phyloP scores from a whole-genome alignment of 2,329 filamentous ascomycete species.

The Dryadomyces quercus-mongolicae region DNA sequence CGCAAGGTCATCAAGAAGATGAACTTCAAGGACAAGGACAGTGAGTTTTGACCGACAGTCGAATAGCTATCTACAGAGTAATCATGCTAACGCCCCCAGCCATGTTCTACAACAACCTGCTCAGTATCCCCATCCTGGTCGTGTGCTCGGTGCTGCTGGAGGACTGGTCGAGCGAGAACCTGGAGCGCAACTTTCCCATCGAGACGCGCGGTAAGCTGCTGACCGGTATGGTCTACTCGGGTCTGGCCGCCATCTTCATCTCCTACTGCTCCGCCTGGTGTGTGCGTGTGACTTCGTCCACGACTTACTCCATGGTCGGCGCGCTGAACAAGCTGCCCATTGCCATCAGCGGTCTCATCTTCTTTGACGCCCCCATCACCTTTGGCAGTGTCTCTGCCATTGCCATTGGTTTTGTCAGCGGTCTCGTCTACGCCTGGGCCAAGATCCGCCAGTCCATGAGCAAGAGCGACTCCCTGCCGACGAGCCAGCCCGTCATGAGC shows the following conservation, averaged over 20 bases:
- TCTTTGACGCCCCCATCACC: constrained; percentile 91
- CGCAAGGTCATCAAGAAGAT: constrained; percentile 98
- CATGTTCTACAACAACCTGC: constrained; percentile 99
- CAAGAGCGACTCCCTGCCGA: constrained; percentile 56
- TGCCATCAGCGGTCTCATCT: constrained; percentile 80
- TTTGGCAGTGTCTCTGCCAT: constrained; percentile 89
- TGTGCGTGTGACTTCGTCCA: constrained; percentile 91
- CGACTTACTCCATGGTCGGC: constrained; percentile 97
- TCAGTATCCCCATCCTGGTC: constrained; percentile 87
- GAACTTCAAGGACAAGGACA: constrained; percentile 99
- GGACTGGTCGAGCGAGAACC: constrained; percentile 82
- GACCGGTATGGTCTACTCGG: constrained; percentile 86
- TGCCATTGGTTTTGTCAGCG: constrained; percentile 78
- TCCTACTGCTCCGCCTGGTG: constrained; percentile 99
- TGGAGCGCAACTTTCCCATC: constrained; percentile 78
- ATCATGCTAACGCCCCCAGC: constrained; percentile 44
- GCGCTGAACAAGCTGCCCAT: constrained; percentile 97
- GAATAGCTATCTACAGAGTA: too few relatives aligned
- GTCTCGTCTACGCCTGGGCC: constrained; percentile 78
- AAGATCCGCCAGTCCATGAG: constrained; percentile 69
- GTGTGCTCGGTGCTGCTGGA: constrained; percentile 71
- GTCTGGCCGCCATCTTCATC: constrained; percentile 88
- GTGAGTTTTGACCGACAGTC: constrained; percentile 50
- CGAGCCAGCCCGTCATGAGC: constrained; percentile 57
- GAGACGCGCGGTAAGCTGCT: constrained; percentile 69